Evolutionary conservation across 768 basidiomycete genomes (phyloP), one percentile per base, ranked within the genome.

Genomic region (Podaxis sp.): DNA sequence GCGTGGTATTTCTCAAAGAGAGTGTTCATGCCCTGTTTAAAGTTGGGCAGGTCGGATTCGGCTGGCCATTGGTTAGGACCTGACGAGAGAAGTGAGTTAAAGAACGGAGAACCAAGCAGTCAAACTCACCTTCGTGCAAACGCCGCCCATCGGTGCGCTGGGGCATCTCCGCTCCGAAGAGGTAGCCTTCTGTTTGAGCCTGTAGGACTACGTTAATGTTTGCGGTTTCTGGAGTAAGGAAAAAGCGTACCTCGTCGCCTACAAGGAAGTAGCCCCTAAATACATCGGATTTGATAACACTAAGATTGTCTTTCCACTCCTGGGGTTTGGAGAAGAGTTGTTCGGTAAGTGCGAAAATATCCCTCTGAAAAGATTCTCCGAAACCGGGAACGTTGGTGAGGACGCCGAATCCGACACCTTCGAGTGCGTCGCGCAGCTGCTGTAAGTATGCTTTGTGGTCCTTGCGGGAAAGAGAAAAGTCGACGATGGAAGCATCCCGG

Each of bases 21-120:
- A 20, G n/a, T 24, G 24, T 58, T 11, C n/a, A 58, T 58, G 17
- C 33, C 33, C 30, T 48, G 17, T 26, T 50, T 36, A n/a, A 58
- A 58, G 44, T 49, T 28, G 12, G 57, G 57, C 4, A 58, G 30
- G 13, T 58, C 57, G n/a, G 57, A 15, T 49, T 49, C 57, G 7
- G 30, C 30, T 33, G 57, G 57, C 57, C 57, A 58, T 30, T 58
- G 57, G 46, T 58, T 58, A 11, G 57, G 57, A 30, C 57, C 57
- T 58, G 6, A 37, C 6, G 20, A 22, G 8, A 37, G 22, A 28
- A 13, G 24, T 41, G 17, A 41, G 40, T 2, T 10, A 22, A 22
- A 7, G 15, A 40, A 26, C 12, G 3, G 49, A 7, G 54, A 11
- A 17, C 20, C 2, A 7, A 22, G 0, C 13, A 17, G 11, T 13